Base-by-base conservation (phyloP, 345 rosid genomes). In the Atalantia buxifolia region DNA sequence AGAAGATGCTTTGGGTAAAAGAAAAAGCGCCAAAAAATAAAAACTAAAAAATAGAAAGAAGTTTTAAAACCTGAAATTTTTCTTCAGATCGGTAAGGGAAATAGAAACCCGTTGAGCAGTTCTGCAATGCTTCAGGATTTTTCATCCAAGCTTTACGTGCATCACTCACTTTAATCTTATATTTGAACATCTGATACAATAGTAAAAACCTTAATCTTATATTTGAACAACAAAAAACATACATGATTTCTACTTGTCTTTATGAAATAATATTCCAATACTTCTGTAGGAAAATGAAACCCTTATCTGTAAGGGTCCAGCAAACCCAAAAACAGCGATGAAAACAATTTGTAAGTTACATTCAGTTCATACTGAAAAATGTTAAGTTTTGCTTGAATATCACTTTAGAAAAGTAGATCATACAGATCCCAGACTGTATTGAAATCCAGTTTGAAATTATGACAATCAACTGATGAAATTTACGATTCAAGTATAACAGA, bases 111-210 rank as follows among this genome's bases (percentile, higher is more conserved):
- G 80, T 88, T 12, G 98, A 92, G 84, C 99, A 90, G 59, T 92
- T 97, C 80, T 87, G 72, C 88, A 94, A 77, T 79, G 65, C 69
- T 78, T 97, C 96, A 9, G 99, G 98, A 78, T 81, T 83, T 82
- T 87, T 92, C 90, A 97, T 89, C 97, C 99, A 94, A 80, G 92
- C 95, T 85, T 90, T 90, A 69, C 86, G 87, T 35, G 89, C 97
- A 83, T 89, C 94, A 31, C 97, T 84, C 61, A 89, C 90, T 89
- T 90, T 92, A 56, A 94, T 86, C 79, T 89, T 87, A 69, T 80
- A 92, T 77, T 80, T 89, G 86, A 95, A 96, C 88, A 92, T 91
- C 98, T 92, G 87, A 70, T 79, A 79, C 33, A 67, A 81, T 40
- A 38, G 24, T 57, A 31, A 76, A 42, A 50, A 45, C 36, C 50